Evolutionary conservation across 768 basidiomycete species (phyloP).

Genomic region (Tulasnella sp.): DNA sequence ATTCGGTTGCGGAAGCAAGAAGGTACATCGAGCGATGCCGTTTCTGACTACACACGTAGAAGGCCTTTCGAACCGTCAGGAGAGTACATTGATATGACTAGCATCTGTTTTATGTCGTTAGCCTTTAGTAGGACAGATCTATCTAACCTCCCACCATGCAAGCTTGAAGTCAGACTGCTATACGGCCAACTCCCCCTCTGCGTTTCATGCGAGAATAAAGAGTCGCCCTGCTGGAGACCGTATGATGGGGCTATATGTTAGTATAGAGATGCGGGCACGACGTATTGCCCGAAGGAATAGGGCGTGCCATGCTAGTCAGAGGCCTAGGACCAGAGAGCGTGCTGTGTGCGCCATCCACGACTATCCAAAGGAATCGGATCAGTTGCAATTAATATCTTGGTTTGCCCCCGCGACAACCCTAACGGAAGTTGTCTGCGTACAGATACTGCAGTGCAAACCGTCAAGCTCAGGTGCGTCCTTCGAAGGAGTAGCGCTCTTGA

Average conservation of each 20-base stretch:
- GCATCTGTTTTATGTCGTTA: too few relatives aligned
- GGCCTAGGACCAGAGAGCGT: neutral
- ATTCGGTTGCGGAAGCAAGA: neutral
- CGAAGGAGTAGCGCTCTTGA: neutral
- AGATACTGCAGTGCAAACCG: neutral
- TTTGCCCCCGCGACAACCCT: neutral
- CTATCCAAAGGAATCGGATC: neutral
- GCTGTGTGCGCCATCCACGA: neutral
- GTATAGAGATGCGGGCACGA: neutral
- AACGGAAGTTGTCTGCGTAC: neutral
- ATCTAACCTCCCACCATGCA: too few relatives aligned
- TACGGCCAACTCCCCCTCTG: too few relatives aligned
- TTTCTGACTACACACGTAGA: neutral
- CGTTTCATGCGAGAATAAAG: too few relatives aligned
- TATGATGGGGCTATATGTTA: too few relatives aligned
- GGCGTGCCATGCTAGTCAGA: neutral
- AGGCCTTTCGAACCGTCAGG: neutral
- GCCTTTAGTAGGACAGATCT: too few relatives aligned
- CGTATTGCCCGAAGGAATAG: too few relatives aligned
- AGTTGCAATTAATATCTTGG: neutral
- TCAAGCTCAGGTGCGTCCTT: neutral
- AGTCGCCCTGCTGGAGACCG: too few relatives aligned
- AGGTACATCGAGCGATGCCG: neutral
- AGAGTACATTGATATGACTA: neutral
- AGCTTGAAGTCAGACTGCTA: too few relatives aligned